Base-by-base conservation (phyloP, 75 land plant species). In the Adiantum capillusveneris region DNA sequence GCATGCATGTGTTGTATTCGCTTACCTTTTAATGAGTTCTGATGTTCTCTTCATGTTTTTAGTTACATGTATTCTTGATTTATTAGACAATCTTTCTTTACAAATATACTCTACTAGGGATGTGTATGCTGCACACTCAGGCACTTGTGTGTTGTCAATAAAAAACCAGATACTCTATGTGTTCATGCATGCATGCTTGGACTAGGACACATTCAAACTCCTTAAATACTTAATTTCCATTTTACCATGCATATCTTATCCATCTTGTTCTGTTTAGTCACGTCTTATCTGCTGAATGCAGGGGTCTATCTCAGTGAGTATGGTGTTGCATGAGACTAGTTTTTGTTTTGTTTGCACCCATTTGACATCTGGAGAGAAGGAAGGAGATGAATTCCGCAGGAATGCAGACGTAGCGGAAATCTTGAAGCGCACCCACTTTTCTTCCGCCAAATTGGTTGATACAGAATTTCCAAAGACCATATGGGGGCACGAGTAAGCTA, bases 221-320 rank as follows among this genome's bases (percentile, higher is more conserved):
- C n/a, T n/a, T n/a, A n/a, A n/a, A n/a, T n/a, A n/a, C 9, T 34
- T 5, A 34, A 34, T 9, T 34, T 3, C 3, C 3, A 9, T 34
- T 34, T 34, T 9, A 3, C 9, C 37, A 34, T 34, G 37, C 9
- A 34, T 34, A 34, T 34, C 37, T 34, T 34, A 34, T 9, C 9
- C 7, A 3, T 9, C 37, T 9, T 34, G 37, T 34, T 34, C 9
- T 34, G n/a, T n/a, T n/a, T n/a, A n/a, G n/a, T n/a, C n/a, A n/a
- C n/a, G n/a, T n/a, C n/a, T n/a, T n/a, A n/a, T n/a, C n/a, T 34
- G 37, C 9, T 34, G 37, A 34, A 53, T 66, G 29, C 79, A 93
- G 98, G 98, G 98, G 1, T 88, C 98, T 0, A 83, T 93, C 44
- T 80, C 98, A 11, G 77, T 93, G 27, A 89, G 98, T 70, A 89